Percentiles rank a stretch among this genome's conserved stretches.
These are phyloP conservation scores for Dispira simplex DNA, from an alignment of 192 early-diverging fungal genomes.

Conservation along the genomic window DNA sequence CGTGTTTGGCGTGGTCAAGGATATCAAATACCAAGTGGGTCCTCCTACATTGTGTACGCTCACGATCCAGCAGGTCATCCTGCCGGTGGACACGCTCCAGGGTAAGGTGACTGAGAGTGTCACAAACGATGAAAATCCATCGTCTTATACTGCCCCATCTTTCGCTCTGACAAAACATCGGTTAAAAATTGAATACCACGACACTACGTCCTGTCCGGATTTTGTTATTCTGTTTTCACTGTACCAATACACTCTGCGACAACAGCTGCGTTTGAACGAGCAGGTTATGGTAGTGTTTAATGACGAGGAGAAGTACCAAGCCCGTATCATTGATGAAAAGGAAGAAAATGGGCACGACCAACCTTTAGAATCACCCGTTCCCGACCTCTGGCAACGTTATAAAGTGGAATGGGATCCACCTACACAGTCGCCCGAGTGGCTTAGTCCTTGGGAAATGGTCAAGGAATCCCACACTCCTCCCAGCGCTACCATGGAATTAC, in stretches of 20 bases:
- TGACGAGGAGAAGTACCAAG: slow-evolving; percentile 37
- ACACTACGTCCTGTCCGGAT: slow-evolving; percentile 50
- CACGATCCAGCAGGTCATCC: slow-evolving; percentile 22
- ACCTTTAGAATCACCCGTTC: slow-evolving; percentile 30
- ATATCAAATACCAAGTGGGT: slow-evolving; percentile 43
- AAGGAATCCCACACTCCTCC: slow-evolving; percentile 1
- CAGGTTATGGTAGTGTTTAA: slow-evolving; percentile 46
- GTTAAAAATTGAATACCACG: slow-evolving; percentile 47
- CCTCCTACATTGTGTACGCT: slow-evolving; percentile 50
- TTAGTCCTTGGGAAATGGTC: slow-evolving; percentile 31
- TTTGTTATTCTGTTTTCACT: slow-evolving; percentile 48
- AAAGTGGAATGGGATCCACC: slow-evolving; percentile 20
- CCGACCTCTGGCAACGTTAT: slow-evolving; percentile 26
- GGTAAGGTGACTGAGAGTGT: slow-evolving; percentile 29
- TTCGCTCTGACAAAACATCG: slow-evolving; percentile 14
- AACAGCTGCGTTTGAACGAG: slow-evolving; percentile 27
- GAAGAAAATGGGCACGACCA: slow-evolving; percentile 23
- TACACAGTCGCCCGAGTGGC: slow-evolving; percentile 13
- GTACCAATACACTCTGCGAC: slow-evolving; percentile 38
- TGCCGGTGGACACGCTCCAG: not conserved
- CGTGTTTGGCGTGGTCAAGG: slow-evolving; percentile 37
- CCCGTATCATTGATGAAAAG: slow-evolving; percentile 30
- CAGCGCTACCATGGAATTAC: slow-evolving; percentile 10
- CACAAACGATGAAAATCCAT: slow-evolving; percentile 21
- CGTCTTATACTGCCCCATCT: slow-evolving; percentile 10